These are phyloP conservation scores for Phytophthora europaea DNA, from an alignment of 352 stramenopile species.

Conservation along the genomic window DNA sequence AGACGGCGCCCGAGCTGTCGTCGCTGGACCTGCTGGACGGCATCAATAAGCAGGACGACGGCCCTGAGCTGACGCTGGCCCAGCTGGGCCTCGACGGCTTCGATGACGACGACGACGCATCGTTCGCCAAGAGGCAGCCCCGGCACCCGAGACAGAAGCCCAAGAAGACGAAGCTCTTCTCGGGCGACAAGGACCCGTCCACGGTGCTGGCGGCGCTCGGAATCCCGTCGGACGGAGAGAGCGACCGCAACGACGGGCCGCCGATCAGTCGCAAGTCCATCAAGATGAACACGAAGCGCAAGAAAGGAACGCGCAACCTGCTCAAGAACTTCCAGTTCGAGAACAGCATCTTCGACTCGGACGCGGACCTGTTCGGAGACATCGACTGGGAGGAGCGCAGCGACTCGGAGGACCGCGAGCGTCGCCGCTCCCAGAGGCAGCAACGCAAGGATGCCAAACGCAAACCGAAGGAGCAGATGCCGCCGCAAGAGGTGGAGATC, in stretches of 20 bases:
- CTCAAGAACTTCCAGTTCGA: slow-evolving; percentile 90
- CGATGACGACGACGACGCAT: slow-evolving; percentile 35
- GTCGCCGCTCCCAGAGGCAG: slow-evolving; percentile 68
- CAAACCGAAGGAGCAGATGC: slow-evolving; percentile 44
- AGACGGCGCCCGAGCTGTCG: slow-evolving; percentile 13
- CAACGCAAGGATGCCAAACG: slow-evolving; percentile 66
- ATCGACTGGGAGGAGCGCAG: slow-evolving; percentile 76
- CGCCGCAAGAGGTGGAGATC: slow-evolving; percentile 84
- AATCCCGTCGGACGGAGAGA: slow-evolving; percentile 39
- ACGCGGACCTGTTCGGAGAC: slow-evolving; percentile 76
- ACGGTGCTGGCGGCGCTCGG: slow-evolving; percentile 44
- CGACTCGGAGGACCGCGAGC: slow-evolving; percentile 64
- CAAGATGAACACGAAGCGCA: slow-evolving; percentile 76
- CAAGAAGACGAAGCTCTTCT: slow-evolving; percentile 55
- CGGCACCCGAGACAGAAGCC: slow-evolving; percentile 45
- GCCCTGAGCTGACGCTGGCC: slow-evolving; percentile 50
- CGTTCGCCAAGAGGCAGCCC: slow-evolving; percentile 48
- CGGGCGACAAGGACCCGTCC: slow-evolving; percentile 36
- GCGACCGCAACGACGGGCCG: slow-evolving; percentile 10
- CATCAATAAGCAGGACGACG: slow-evolving; percentile 40
- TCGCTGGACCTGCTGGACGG: slow-evolving; percentile 32
- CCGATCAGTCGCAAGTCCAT: slow-evolving; percentile 54
- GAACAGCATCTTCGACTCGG: slow-evolving; percentile 84
- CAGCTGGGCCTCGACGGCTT: slow-evolving; percentile 53
- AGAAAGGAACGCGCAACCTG: slow-evolving; percentile 76